Percentiles rank a stretch among this genome's conserved stretches.
Evolutionary conservation across 2,329 filamentous ascomycete species (phyloP).

Genomic region (Trichoderma sp.): DNA sequence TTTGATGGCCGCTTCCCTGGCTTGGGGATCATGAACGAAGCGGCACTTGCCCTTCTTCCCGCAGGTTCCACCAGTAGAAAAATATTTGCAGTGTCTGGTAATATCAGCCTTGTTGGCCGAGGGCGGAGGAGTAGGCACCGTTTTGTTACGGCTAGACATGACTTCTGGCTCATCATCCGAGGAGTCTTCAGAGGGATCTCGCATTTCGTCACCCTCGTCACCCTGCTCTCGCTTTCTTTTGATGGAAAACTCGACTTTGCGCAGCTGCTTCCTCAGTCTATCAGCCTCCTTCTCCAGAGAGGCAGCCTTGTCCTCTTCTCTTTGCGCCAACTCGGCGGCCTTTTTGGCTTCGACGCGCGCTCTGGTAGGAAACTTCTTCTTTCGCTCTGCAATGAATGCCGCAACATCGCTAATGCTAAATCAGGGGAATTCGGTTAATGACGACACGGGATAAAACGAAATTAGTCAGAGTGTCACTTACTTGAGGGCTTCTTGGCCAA

Average conservation of each 20-base stretch:
- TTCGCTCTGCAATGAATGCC: slow-evolving; percentile 78
- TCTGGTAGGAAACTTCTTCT: slow-evolving; percentile 75
- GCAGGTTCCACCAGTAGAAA: slow-evolving; percentile 64
- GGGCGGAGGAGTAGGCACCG: slow-evolving; percentile 33
- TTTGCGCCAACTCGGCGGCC: slow-evolving; percentile 43
- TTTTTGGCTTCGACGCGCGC: slow-evolving; percentile 64
- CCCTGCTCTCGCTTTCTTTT: slow-evolving; percentile 67
- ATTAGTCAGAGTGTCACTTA: slow-evolving; percentile 36
- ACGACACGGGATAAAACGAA: neutral
- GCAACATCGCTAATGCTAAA: slow-evolving; percentile 65
- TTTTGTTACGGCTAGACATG: slow-evolving; percentile 47
- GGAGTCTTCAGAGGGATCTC: slow-evolving; percentile 49
- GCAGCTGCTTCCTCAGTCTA: slow-evolving; percentile 61
- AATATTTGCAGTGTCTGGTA: slow-evolving; percentile 68
- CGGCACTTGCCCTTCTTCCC: slow-evolving; percentile 74
- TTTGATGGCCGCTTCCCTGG: slow-evolving; percentile 60
- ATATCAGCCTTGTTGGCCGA: slow-evolving; percentile 58
- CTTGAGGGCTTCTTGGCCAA: slow-evolving; percentile 55
- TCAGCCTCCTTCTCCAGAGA: slow-evolving; percentile 59
- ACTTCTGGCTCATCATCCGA: slow-evolving; percentile 61
- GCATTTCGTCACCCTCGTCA: slow-evolving; percentile 65
- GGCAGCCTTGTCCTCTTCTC: slow-evolving; percentile 60
- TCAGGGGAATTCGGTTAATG: neutral
- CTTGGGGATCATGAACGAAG: slow-evolving; percentile 64
- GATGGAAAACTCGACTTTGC: slow-evolving; percentile 67